Base-by-base conservation (phyloP, 768 basidiomycete species). In the Omphalotus guepiniiformis region DNA sequence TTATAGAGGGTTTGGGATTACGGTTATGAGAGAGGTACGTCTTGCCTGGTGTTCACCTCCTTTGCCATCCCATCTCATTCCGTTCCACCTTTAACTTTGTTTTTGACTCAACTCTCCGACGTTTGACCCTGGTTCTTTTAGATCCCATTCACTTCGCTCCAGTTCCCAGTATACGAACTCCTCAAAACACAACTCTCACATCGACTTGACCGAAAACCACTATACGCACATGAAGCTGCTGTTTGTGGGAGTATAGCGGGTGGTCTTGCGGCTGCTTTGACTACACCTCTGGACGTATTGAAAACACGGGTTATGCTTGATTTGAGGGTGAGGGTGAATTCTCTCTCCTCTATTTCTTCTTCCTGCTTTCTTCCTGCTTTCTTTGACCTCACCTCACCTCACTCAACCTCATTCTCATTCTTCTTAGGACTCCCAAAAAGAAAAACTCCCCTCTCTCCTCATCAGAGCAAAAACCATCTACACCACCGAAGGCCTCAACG, bases 221-320 rank as follows among this genome's bases (percentile, higher is more conserved):
- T 89, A 6, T 79, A 78, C 52, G 80, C 82, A 2, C 76, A 83
- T 51, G 85, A 90, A 65, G 86, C 91, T 42, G 94, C 93, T 0
- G 53, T 85, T 3, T 98, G 95, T 56, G 96, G 95, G 2, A 89
- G 86, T 58, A 71, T 95, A 38, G 88, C 96, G 0, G 96, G 96
- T 6, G 95, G 88, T 0, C 69, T 89, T 22, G 93, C 93, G 4
- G 95, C 93, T 1, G 89, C 85, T 0, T 54, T 86, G 28, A 98
- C 96, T 1, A 98, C 96, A 0, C 96, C 96, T 1, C 71, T 99
- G 25, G 96, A 99, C 58, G 96, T 98, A 2, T 75, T 96, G 27
- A 99, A 99, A 64, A 99, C 96, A 1, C 79, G 96, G 15, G 87
- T 96, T 36, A 99, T 99, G 96, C 76, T 98, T 6, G 93, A 95